These are phyloP conservation scores for Microstegium vimineum DNA, from an alignment of 176 grass and related monocot genomes.

Conservation along the genomic window DNA sequence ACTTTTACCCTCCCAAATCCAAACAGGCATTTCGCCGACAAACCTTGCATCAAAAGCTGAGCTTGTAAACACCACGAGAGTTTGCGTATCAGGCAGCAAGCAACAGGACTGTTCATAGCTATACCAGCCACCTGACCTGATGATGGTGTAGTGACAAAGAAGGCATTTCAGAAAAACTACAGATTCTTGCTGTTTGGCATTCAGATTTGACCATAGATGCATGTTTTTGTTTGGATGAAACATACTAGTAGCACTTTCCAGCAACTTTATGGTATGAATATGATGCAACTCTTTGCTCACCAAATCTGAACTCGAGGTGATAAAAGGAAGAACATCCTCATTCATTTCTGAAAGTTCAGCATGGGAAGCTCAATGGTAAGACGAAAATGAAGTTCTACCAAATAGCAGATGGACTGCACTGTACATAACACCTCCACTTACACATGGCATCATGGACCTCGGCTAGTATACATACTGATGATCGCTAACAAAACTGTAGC, in stretches of 20 bases:
- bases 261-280: neutral
- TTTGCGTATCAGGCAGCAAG: neutral
- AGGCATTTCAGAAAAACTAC: neutral
- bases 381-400: conserved; percentile 10
- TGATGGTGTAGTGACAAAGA: neutral
- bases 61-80: neutral
- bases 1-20: too few relatives aligned
- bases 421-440: conserved; percentile 44
- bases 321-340: neutral
- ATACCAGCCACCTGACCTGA: neutral
- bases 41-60: conserved; percentile 19
- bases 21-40: too few relatives aligned
- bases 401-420: conserved; percentile 37
- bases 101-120: neutral
- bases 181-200: neutral
- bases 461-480: conserved; percentile 9
- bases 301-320: neutral
- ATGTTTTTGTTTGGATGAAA: neutral
- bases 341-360: conserved; percentile 1
- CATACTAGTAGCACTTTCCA: neutral
- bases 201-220: neutral
- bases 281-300: neutral
- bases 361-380: neutral
- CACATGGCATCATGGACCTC: conserved; percentile 25
- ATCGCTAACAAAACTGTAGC: conserved; percentile 46